Percentiles rank a stretch among this genome's conserved stretches.
Conservation (phyloP, 805 yeast genomes). For the Wickerhamiella vanderwaltii region DNA sequence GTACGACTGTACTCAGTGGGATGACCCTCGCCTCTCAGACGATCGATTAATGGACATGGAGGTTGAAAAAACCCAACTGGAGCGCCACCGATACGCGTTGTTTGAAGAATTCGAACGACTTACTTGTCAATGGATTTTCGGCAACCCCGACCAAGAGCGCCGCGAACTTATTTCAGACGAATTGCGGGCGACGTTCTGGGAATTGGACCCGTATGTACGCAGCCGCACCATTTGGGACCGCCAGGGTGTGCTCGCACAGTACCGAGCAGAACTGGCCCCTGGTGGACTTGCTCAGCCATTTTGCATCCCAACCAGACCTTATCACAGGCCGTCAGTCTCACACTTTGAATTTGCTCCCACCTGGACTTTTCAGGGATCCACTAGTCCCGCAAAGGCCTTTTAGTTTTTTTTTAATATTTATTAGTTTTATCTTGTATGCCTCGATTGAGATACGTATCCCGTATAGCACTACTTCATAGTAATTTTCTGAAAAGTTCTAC, state of each 20-base stretch:
- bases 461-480: too few species aligned
- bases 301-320: neutral
- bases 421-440: too few species aligned
- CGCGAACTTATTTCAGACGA: neutral
- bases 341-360: too few species aligned
- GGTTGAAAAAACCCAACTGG: neutral
- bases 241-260: constrained; percentile 42
- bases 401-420: too few species aligned
- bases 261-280: constrained; percentile 19
- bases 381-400: too few species aligned
- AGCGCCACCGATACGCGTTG: neutral
- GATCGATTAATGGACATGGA: neutral
- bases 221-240: constrained; percentile 71
- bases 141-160: neutral
- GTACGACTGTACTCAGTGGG: neutral
- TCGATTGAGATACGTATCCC: too few species aligned
- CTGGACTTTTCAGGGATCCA: too few species aligned
- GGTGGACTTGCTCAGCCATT: constrained; percentile 1
- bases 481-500: too few species aligned
- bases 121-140: neutral
- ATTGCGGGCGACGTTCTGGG: constrained; percentile 40
- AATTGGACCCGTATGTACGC: constrained; percentile 71
- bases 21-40: neutral
- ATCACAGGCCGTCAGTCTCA: neutral
- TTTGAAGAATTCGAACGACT: neutral